Conservation (phyloP, 768 basidiomycete genomes). For the Tulasnella sp. region DNA sequence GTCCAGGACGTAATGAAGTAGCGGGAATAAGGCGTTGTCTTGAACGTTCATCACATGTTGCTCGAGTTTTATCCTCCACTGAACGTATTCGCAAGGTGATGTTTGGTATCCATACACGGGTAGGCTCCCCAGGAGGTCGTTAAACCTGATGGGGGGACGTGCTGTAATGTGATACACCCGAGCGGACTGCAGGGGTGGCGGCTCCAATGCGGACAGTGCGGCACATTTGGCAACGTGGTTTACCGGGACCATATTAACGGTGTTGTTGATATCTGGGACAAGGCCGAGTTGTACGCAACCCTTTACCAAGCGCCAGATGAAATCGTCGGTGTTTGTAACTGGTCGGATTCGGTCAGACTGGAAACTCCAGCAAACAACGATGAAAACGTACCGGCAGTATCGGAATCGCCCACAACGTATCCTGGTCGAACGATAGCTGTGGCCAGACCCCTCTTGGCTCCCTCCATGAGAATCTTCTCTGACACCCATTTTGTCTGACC, state of each 20-base stretch:
- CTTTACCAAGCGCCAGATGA: constrained; percentile 95
- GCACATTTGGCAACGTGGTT: constrained; percentile 86
- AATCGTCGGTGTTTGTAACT: constrained; percentile 99
- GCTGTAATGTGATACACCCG: constrained; percentile 63
- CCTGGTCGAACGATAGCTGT: constrained; percentile 88
- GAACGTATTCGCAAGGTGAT: constrained; percentile 70
- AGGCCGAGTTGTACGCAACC: constrained; percentile 97
- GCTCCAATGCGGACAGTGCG: constrained; percentile 54
- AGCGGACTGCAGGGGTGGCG: constrained; percentile 31
- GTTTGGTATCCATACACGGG: constrained; percentile 68
- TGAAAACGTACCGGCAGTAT: constrained; percentile 54
- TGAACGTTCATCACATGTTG: constrained; percentile 88
- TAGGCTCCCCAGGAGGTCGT: constrained; percentile 65
- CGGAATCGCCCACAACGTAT: constrained; percentile 90
- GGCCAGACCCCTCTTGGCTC: constrained; percentile 68
- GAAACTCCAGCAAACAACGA: constrained; percentile 7
- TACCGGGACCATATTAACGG: constrained; percentile 96
- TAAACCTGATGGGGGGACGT: constrained; percentile 77
- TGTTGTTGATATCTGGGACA: constrained; percentile 95
- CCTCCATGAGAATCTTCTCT: constrained; percentile 87
- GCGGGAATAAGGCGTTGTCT: constrained; percentile 94
- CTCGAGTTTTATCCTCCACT: constrained; percentile 86
- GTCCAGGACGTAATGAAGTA: constrained; percentile 93
- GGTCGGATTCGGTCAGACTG: constrained; percentile 1
- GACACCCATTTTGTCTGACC: constrained; percentile 99